These are phyloP conservation scores for Camellia sinensis DNA, from an alignment of 148 eudicot species.

Conservation along the genomic window DNA sequence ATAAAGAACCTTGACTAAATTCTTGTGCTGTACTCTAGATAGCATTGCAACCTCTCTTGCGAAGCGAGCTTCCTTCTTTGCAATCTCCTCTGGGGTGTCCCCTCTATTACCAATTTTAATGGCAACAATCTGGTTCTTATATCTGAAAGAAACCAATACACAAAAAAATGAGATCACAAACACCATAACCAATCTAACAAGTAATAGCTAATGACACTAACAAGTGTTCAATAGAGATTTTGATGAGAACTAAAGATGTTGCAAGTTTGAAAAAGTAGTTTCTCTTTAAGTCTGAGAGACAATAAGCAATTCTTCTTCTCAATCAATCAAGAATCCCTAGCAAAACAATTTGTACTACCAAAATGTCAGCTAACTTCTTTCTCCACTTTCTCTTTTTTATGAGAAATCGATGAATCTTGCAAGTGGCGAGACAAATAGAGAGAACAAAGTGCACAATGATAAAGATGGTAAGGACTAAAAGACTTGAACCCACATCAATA, in stretches of 20 bases:
- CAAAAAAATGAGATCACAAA: not conserved
- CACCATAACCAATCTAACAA: not conserved
- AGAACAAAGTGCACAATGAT: too few relatives aligned
- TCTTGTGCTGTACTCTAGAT: slow-evolving; percentile 86
- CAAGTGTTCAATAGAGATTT: not conserved
- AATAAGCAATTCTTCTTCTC: too few relatives aligned
- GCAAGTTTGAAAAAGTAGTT: not conserved
- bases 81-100: slow-evolving; percentile 78
- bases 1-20: slow-evolving; percentile 69
- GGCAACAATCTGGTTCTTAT: slow-evolving; percentile 83
- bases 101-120: slow-evolving; percentile 83
- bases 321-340: too few relatives aligned
- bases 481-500: too few relatives aligned
- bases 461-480: too few relatives aligned
- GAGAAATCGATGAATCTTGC: too few relatives aligned
- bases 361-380: too few relatives aligned
- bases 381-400: too few relatives aligned
- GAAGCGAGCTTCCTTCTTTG: slow-evolving; percentile 69
- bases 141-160: slow-evolving; percentile 41
- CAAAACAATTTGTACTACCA: too few relatives aligned
- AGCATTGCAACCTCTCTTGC: slow-evolving; percentile 93
- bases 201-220: not conserved
- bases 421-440: too few relatives aligned
- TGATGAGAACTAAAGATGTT: not conserved
- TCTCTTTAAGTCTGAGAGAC: not conserved